Evolutionary conservation across 176 grass and related monocot species (phyloP), one percentile per base, ranked within the genome.

Genomic region (Phoenix dactylifera): DNA sequence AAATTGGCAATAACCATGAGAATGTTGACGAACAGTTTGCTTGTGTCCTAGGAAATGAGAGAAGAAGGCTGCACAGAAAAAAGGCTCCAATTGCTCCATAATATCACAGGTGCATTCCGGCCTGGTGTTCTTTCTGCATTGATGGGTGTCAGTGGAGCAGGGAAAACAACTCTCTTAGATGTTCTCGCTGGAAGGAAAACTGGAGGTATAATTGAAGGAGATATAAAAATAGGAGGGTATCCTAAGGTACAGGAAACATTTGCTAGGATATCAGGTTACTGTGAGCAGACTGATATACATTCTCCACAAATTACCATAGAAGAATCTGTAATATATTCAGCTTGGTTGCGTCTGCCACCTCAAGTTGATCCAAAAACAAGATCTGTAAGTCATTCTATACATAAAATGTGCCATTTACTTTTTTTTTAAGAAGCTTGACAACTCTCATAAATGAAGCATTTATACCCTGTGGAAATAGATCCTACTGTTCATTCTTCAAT

Each of bases 91-190:
- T 24, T 70, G 56, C 68, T 70, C 0, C 56, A 59, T 3, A 19
- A 70, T 59, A 59, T 70, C 35, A 70, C 55, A 19, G 68, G 68
- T 59, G 68, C 68, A 50, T 59, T 70, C 39, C 22, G 15, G 35
- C 67, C 67, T 59, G 67, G 67, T 51, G 18, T 70, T 26, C 67
- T 70, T 17, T 26, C 67, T 4, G 67, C 67, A 59, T 24, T 70
- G 14, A 59, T 70, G 54, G 67, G 67, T n/a, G 67, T 57, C 39
- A 70, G 67, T 19, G 67, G 67, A 59, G 67, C 67, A 59, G 67
- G 67, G 20, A 70, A 70, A 22, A 70, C 67, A 4, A 70, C 67
- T 18, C 39, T 70, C 2, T 58, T 70, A 25, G 67, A 70, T 26
- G 67, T 59, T 50, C 67, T 70, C 24, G 23, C 67, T 12, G 67